phyloP scores from a whole-genome alignment of 1,284 basidiomycete genomes.

The Takashimella koratensis region DNA sequence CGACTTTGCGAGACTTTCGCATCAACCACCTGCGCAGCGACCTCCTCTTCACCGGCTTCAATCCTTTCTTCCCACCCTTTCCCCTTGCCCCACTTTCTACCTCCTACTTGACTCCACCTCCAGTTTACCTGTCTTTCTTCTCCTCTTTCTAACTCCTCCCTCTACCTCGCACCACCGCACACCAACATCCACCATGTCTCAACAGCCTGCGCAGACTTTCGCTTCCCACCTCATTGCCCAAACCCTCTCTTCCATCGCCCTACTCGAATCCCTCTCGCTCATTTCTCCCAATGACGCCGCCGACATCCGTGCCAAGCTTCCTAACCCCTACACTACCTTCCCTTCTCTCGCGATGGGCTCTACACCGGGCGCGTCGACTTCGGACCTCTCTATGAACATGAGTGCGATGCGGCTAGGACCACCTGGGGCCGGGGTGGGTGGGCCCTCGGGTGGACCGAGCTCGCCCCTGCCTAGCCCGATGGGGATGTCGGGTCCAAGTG shows the following conservation, averaged over 20 bases:
- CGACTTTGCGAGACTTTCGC: no score
- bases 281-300: conserved; percentile 32
- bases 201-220: conserved; percentile 26
- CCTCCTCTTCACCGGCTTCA: no score
- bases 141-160: neutral
- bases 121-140: no score
- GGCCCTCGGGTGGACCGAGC: neutral
- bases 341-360: conserved; percentile 9
- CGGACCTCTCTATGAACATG: neutral
- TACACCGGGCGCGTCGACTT: neutral
- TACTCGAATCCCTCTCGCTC: conserved; percentile 36
- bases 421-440: neutral
- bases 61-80: no score
- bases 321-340: conserved; percentile 22
- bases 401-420: neutral
- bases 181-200: conserved; percentile 1
- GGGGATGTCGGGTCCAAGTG: neutral
- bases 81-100: no score
- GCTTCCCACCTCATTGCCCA: conserved; percentile 42
- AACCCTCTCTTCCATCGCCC: conserved; percentile 33
- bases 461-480: neutral
- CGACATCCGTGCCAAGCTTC: conserved; percentile 35
- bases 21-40: no score
- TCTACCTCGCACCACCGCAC: neutral
- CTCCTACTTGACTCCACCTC: no score